Evolutionary conservation across 176 grass and related monocot species (phyloP).

Genomic region (Oryza rufipogon): DNA sequence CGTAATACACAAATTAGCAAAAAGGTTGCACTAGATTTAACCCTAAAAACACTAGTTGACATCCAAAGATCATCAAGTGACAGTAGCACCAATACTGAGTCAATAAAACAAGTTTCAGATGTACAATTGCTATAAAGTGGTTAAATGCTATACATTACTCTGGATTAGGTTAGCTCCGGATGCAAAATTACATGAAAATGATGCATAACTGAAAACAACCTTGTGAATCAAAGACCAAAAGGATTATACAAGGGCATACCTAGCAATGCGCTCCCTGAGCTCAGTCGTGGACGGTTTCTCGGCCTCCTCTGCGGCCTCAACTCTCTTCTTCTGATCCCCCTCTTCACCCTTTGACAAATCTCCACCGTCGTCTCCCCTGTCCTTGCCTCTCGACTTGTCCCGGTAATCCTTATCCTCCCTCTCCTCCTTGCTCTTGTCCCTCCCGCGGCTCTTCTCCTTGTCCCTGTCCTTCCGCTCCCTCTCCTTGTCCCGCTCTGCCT

Average conservation of each 20-base stretch:
- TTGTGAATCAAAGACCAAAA: slow-evolving; percentile 8
- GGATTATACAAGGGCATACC: slow-evolving; percentile 41
- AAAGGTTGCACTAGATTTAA: neutral
- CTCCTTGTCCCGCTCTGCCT: slow-evolving; percentile 49
- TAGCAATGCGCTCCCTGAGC: slow-evolving; percentile 65
- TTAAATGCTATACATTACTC: neutral
- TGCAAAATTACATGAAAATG: neutral
- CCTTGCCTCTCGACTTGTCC: slow-evolving; percentile 62
- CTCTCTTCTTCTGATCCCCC: slow-evolving; percentile 45
- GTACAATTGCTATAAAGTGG: neutral
- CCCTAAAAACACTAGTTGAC: neutral
- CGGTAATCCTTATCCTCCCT: slow-evolving; percentile 58
- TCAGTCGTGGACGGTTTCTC: slow-evolving; percentile 42
- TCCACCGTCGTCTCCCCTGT: slow-evolving; percentile 40
- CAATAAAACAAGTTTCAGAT: neutral
- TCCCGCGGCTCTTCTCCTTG: slow-evolving; percentile 55
- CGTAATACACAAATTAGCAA: neutral
- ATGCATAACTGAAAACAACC: neutral
- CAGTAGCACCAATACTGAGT: neutral
- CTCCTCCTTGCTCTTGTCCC: slow-evolving; percentile 58
- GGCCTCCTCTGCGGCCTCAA: slow-evolving; percentile 12
- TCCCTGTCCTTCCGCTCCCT: slow-evolving; percentile 64
- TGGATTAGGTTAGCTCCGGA: neutral
- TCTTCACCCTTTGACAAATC: slow-evolving; percentile 46
- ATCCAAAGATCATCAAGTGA: neutral